Evolutionary conservation across 108 stramenopile species (phyloP).

Genomic region (Chaetoceros tenuissimus): DNA sequence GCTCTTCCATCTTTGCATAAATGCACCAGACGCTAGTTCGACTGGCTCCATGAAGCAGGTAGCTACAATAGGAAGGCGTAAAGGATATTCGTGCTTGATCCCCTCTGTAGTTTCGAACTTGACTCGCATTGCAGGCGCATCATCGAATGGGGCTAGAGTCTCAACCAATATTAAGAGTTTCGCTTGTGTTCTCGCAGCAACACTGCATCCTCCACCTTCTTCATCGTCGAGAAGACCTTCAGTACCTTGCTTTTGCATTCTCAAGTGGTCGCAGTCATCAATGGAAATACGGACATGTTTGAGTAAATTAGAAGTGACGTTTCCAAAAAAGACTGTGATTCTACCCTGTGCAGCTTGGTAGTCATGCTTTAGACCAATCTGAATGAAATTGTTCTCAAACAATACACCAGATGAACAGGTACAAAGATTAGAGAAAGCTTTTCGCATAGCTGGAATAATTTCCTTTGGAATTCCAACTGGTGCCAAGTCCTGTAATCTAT

Average conservation of each 20-base stretch:
- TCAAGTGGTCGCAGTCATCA: conserved; percentile 73
- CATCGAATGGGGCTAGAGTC: conserved; percentile 84
- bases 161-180: conserved; percentile 76
- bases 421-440: conserved; percentile 82
- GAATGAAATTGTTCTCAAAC: conserved; percentile 80
- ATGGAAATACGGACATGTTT: conserved; percentile 63
- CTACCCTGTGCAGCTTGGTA: conserved; percentile 86
- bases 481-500: conserved; percentile 18
- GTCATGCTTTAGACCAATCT: conserved; percentile 85
- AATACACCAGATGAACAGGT: conserved; percentile 79
- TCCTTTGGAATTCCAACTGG: conserved; percentile 82
- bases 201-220: conserved; percentile 69
- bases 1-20: conserved; percentile 89
- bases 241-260: conserved; percentile 80
- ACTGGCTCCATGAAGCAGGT: conserved; percentile 91
- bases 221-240: conserved; percentile 70
- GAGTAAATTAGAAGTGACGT: conserved; percentile 57
- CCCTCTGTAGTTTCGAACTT: conserved; percentile 78
- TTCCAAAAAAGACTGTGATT: conserved; percentile 85
- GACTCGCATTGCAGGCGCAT: conserved; percentile 84
- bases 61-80: conserved; percentile 86
- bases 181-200: conserved; percentile 76
- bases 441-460: conserved; percentile 84
- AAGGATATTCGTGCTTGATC: conserved; percentile 71
- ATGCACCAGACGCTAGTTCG: conserved; percentile 67